A percentile compares a stretch with the other conserved stretches of the same genome.
Conservation (phyloP, 495 filamentous ascomycete genomes). For the Cercophora sp. region DNA sequence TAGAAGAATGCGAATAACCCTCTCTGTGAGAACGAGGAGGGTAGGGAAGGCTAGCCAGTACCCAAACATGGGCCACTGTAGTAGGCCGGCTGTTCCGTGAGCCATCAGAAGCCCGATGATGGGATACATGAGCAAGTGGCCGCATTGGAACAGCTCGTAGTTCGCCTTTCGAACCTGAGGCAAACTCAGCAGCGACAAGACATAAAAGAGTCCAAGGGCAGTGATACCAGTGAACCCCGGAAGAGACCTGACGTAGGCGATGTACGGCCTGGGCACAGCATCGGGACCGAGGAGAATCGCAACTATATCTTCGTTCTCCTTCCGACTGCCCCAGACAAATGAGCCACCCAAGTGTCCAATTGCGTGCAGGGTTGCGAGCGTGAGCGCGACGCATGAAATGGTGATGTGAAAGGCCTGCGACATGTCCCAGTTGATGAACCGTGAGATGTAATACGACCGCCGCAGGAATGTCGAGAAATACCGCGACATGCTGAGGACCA, state of each 20-base stretch:
- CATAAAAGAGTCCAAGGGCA: constrained; percentile 29
- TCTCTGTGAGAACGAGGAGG: constrained; percentile 29
- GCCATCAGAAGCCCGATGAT: constrained; percentile 33
- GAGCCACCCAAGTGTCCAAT: constrained; percentile 34
- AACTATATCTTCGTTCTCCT: constrained; percentile 20
- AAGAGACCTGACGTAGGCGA: constrained; percentile 18
- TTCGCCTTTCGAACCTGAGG: constrained; percentile 28
- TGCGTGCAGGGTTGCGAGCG: constrained; percentile 35
- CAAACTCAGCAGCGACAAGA: constrained; percentile 27
- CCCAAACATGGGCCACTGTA: constrained; percentile 37
- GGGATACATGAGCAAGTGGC: constrained; percentile 38
- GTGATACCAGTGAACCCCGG: constrained; percentile 34
- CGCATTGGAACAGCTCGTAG: constrained; percentile 38
- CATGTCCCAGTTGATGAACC: constrained; percentile 40
- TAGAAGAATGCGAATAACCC: constrained; percentile 20
- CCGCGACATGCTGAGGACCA: constrained; percentile 36
- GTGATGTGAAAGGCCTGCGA: constrained; percentile 37
- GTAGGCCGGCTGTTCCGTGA: constrained; percentile 29
- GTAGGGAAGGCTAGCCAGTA: constrained; percentile 38
- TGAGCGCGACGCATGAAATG: constrained; percentile 29
- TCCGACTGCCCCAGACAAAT: constrained; percentile 29
- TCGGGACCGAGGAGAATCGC: constrained; percentile 19
- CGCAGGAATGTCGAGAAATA: constrained; percentile 32
- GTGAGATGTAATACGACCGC: constrained; percentile 27
- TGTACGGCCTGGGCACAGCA: constrained; percentile 21